Percentiles rank a stretch among this genome's conserved stretches.
Conservation (phyloP, 768 basidiomycete genomes). For the Serendipita sp. region DNA sequence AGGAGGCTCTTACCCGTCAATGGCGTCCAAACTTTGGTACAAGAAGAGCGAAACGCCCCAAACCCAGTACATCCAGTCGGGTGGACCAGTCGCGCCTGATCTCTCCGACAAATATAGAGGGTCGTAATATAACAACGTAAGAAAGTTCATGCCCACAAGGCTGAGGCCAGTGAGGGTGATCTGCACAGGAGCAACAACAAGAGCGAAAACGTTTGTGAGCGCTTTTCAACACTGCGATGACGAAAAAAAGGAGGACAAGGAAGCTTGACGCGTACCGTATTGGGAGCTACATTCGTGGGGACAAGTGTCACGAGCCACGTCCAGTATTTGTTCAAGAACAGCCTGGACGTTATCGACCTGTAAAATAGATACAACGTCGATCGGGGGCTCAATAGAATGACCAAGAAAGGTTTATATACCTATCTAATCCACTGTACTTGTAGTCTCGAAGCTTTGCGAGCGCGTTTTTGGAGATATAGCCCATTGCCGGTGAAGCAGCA, state of each 20-base stretch:
- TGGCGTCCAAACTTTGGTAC: slow-evolving; percentile 81
- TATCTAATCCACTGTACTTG: slow-evolving; percentile 5
- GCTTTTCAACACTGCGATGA: slow-evolving; percentile 6
- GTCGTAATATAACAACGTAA: slow-evolving; percentile 72
- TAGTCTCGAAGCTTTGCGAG: not conserved
- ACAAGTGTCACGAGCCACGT: slow-evolving; percentile 80
- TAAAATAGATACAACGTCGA: slow-evolving; percentile 1
- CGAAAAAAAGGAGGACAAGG: not conserved
- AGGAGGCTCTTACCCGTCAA: slow-evolving; percentile 53
- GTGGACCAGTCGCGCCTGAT: slow-evolving; percentile 44
- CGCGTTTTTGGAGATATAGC: slow-evolving; percentile 3
- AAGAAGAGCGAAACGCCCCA: slow-evolving; percentile 81
- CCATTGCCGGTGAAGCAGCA: not conserved
- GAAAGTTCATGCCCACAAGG: slow-evolving; percentile 72
- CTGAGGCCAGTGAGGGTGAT: slow-evolving; percentile 76
- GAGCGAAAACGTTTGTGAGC: not conserved
- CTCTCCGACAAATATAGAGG: slow-evolving; percentile 56
- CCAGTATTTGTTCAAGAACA: slow-evolving; percentile 77
- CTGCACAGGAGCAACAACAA: slow-evolving; percentile 25
- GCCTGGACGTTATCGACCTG: slow-evolving; percentile 63
- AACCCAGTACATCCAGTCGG: slow-evolving; percentile 82
- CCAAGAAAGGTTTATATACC: not conserved
- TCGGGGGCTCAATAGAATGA: not conserved
- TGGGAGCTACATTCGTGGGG: slow-evolving; percentile 74
- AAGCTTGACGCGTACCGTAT: slow-evolving; percentile 49